Evolutionary conservation across 805 yeast genomes (phyloP).

Genomic region (Ogataea siamensis): DNA sequence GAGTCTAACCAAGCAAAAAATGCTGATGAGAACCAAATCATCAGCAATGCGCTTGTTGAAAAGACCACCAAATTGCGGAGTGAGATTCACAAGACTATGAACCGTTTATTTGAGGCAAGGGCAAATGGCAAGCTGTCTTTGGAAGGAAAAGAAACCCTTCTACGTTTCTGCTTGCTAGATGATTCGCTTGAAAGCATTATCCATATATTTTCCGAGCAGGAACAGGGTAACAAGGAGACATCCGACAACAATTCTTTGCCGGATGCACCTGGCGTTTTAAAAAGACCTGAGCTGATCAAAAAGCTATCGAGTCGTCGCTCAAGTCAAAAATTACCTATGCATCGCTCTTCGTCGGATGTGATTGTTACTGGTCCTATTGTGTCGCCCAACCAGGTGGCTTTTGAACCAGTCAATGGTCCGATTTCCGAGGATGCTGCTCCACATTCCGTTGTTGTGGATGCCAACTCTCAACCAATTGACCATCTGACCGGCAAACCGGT

Average conservation of each 20-base stretch:
- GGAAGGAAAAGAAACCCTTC: conserved; percentile 54
- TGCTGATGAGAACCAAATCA: conserved; percentile 41
- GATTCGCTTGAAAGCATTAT: conserved; percentile 52
- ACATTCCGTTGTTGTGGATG: conserved; percentile 70
- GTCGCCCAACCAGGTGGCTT: conserved; percentile 38
- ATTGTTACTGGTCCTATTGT: conserved; percentile 54
- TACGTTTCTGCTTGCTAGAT: conserved; percentile 54
- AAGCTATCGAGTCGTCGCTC: conserved; percentile 33
- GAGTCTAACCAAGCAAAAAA: conserved; percentile 36
- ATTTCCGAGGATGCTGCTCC: conserved; percentile 40
- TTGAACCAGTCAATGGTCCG: conserved; percentile 12
- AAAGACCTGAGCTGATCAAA: conserved; percentile 29
- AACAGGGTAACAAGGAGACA: conserved; percentile 5
- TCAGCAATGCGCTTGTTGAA: conserved; percentile 50
- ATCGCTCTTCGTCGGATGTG: conserved; percentile 48
- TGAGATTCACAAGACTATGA: conserved; percentile 52
- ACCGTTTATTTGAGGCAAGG: conserved; percentile 45
- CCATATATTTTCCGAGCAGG: conserved; percentile 39
- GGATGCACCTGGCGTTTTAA: conserved; percentile 6
- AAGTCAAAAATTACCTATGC: conserved; percentile 45
- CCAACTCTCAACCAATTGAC: conserved; percentile 60
- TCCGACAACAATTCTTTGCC: conserved; percentile 1
- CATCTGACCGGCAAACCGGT: conserved; percentile 71
- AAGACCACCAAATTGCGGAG: conserved; percentile 48
- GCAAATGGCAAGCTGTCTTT: conserved; percentile 46